Evolutionary conservation across 805 yeast genomes (phyloP).

Genomic region (Metschnikowia cerradonensis): DNA sequence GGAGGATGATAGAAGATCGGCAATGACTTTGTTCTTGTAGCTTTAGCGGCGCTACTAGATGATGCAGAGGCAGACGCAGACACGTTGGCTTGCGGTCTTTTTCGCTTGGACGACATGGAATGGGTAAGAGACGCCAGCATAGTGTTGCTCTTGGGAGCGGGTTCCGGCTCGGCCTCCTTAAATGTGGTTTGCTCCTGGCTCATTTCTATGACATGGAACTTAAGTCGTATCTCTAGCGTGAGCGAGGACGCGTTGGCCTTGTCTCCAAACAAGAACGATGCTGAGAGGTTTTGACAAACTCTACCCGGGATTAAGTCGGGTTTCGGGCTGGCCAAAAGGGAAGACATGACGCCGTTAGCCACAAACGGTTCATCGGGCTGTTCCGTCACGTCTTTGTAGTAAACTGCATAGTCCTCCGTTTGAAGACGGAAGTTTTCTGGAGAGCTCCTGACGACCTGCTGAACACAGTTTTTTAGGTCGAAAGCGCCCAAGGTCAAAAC

Average conservation of each 20-base stretch:
- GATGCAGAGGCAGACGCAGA: constrained; percentile 11
- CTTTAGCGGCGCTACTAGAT: constrained; percentile 29
- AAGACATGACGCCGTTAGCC: constrained; percentile 37
- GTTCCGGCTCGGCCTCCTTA: constrained; percentile 8
- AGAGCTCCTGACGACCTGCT: constrained; percentile 34
- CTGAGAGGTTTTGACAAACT: constrained; percentile 55
- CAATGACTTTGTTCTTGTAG: constrained; percentile 42
- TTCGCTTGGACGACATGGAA: constrained; percentile 6
- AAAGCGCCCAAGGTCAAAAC: constrained; percentile 39
- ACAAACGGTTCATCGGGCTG: constrained; percentile 48
- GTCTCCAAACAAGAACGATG: constrained; percentile 36
- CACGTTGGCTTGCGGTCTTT: constrained; percentile 8
- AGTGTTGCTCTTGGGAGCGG: background rate
- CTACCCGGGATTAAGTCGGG: constrained; percentile 43
- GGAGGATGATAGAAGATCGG: constrained; percentile 40
- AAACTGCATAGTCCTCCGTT: constrained; percentile 42
- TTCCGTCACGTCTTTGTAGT: constrained; percentile 44
- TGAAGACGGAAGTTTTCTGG: constrained; percentile 41
- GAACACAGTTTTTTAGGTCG: constrained; percentile 36
- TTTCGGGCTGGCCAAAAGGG: constrained; percentile 24
- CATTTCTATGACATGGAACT: constrained; percentile 39
- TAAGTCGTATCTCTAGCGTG: constrained; percentile 55
- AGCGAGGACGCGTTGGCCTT: constrained; percentile 36
- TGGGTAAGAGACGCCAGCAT: constrained; percentile 1
- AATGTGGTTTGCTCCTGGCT: constrained; percentile 7